Evolutionary conservation across 2,329 filamentous ascomycete species (phyloP), one percentile per base, ranked within the genome.

Genomic region (Neonectria punicea): DNA sequence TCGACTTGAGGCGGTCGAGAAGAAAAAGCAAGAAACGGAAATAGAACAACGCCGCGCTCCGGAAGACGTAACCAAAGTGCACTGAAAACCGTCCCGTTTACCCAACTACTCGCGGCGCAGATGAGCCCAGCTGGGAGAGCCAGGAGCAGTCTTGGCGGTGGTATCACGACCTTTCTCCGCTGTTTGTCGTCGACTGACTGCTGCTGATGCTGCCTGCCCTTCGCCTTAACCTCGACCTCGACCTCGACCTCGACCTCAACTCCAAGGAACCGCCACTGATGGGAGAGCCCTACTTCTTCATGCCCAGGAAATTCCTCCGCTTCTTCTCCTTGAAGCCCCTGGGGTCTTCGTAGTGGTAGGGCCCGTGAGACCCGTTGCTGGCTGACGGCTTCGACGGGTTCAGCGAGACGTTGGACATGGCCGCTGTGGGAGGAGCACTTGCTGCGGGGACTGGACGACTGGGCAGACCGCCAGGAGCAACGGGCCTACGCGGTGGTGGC

Each of bases 251-350:
- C 13, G 34, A 22, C 50, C 49, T 36, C 25, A 20, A 39, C 32
- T 20, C 50, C 32, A 49, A 70, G 25, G 66, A 71, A 58, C 53
- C 63, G 30, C 58, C 67, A n/a, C 66, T 64, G 46, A 65, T 72
- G 41, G 68, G 66, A 74, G 76, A 79, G 61, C 72, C 73, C 77
- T 80, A 82, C 77, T 91, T 91, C 79, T 89, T 89, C 72, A 87
- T 83, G 30, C 86, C 84, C 62, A 89, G 79, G 67, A 88, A 86
- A 65, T 86, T 85, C 58, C 86, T 81, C 75, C 83, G 86, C 83
- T 89, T 90, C 80, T 90, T 90, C 74, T 87, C 85, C 77, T 89
- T 89, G 54, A 83, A 81, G 6, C 79, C 75, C 70, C 84, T 86
- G 4, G 80, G 75, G 69, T 79, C 73, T 4, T 77, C 76, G 18